Percentiles rank a stretch among this genome's conserved stretches.
Conservation (phyloP, 1,284 basidiomycete species). For the Puccinia triticina region DNA sequence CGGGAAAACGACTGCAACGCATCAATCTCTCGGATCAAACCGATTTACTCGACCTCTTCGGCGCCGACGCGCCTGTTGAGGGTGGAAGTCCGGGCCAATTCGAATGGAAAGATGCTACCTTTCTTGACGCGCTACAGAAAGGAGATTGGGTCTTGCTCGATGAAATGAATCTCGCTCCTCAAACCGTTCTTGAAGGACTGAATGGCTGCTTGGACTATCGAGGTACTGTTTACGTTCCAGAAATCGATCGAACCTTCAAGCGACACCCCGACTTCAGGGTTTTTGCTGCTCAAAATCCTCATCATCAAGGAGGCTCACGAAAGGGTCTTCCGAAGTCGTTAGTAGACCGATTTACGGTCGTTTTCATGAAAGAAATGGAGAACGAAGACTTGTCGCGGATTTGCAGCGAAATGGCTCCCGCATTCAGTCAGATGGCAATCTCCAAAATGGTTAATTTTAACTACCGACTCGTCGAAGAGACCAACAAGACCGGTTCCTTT, state of each 20-base stretch:
- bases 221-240: constrained; percentile 91
- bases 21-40: constrained; percentile 99
- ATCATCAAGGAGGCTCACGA: constrained; percentile 92
- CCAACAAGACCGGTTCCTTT: constrained; percentile 71
- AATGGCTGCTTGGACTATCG: constrained; percentile 97
- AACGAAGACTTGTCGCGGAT: constrained; percentile 78
- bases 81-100: constrained; percentile 90
- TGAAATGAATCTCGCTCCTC: constrained; percentile 96
- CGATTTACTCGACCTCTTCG: constrained; percentile 93
- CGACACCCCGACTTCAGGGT: constrained; percentile 91
- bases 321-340: constrained; percentile 98
- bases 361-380: constrained; percentile 86
- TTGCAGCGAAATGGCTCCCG: constrained; percentile 74
- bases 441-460: constrained; percentile 84
- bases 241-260: constrained; percentile 84
- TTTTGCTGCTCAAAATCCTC: constrained; percentile 96
- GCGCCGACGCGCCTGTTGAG: constrained; percentile 93
- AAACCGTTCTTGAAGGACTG: constrained; percentile 90
- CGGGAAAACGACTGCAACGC: constrained; percentile 81
- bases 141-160: constrained; percentile 97
- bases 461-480: constrained; percentile 71
- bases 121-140: constrained; percentile 85
- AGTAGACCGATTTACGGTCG: constrained; percentile 96
- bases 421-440: constrained; percentile 63
- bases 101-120: constrained; percentile 96